Evolutionary conservation across 148 eudicot species (phyloP).

Genomic region (Dianthus caryophyllus): DNA sequence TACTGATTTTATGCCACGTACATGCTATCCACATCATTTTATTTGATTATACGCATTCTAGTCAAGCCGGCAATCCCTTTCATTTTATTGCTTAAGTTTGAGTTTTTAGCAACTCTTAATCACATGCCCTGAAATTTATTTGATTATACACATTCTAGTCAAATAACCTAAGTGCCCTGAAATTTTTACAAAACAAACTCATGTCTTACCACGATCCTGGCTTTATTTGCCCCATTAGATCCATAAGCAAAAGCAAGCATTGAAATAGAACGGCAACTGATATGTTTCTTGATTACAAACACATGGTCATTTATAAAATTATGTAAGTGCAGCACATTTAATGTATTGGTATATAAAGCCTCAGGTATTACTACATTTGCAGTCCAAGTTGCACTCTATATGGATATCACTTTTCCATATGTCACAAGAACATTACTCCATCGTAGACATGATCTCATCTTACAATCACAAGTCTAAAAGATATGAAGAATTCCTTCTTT

Average conservation of each 20-base stretch:
- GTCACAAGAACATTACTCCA: not conserved
- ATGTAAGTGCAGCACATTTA: not conserved
- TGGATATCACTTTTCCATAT: not conserved
- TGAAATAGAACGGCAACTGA: too few relatives aligned
- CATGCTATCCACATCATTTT: not conserved
- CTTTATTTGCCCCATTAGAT: too few relatives aligned
- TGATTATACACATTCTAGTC: too few relatives aligned
- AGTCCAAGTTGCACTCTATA: slow-evolving; percentile 1
- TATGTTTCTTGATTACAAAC: not conserved
- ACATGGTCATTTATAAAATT: not conserved
- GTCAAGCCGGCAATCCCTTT: too few relatives aligned
- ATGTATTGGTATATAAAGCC: not conserved
- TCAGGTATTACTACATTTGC: not conserved
- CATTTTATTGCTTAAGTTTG: too few relatives aligned
- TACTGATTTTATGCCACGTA: not conserved
- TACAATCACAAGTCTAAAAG: not conserved
- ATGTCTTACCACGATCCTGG: too few relatives aligned
- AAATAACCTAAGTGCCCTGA: too few relatives aligned
- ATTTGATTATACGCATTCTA: not conserved
- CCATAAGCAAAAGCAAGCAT: too few relatives aligned
- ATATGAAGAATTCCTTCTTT: not conserved
- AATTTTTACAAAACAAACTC: too few relatives aligned
- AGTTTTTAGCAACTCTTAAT: too few relatives aligned
- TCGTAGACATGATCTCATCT: not conserved
- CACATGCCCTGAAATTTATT: too few relatives aligned